Evolutionary conservation across 345 rosid genomes (phyloP).

Genomic region (Aquilaria sinensis): DNA sequence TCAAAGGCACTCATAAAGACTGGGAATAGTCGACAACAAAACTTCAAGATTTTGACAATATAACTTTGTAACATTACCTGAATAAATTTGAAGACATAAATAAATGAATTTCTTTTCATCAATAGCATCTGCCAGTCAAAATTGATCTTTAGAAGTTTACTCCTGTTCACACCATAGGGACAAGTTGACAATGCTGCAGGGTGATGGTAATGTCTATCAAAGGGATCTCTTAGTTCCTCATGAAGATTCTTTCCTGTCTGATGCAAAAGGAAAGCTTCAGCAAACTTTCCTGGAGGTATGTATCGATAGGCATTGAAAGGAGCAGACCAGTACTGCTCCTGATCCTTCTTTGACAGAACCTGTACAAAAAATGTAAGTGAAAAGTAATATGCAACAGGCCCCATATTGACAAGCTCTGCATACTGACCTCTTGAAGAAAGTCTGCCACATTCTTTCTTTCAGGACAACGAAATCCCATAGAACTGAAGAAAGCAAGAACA

Average conservation of each 20-base stretch:
- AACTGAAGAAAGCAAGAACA: slow-evolving; percentile 70
- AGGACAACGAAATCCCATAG: slow-evolving; percentile 82
- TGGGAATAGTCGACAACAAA: no score
- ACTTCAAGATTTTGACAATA: neutral
- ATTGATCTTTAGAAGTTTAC: slow-evolving; percentile 68
- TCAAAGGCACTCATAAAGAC: no score
- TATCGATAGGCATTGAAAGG: slow-evolving; percentile 68
- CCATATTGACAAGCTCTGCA: slow-evolving; percentile 16
- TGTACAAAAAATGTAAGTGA: slow-evolving; percentile 25
- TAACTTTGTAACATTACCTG: slow-evolving; percentile 50
- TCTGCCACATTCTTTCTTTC: slow-evolving; percentile 95
- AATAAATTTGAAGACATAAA: slow-evolving; percentile 86
- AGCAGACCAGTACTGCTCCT: slow-evolving; percentile 91
- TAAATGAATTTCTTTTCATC: slow-evolving; percentile 89
- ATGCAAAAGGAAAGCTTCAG: slow-evolving; percentile 66
- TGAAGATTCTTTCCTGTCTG: slow-evolving; percentile 52
- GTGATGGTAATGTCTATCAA: slow-evolving; percentile 78
- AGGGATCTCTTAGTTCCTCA: slow-evolving; percentile 59
- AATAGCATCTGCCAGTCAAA: slow-evolving; percentile 86
- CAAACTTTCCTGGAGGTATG: slow-evolving; percentile 79
- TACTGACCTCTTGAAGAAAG: slow-evolving; percentile 91
- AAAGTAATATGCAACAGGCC: neutral
- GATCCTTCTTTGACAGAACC: slow-evolving; percentile 93
- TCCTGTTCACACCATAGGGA: slow-evolving; percentile 54
- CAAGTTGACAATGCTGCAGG: slow-evolving; percentile 91